A percentile compares a stretch with the other conserved stretches of the same genome.
Evolutionary conservation across 2,329 filamentous ascomycete species (phyloP).

Genomic region (Cordyceps javanica): DNA sequence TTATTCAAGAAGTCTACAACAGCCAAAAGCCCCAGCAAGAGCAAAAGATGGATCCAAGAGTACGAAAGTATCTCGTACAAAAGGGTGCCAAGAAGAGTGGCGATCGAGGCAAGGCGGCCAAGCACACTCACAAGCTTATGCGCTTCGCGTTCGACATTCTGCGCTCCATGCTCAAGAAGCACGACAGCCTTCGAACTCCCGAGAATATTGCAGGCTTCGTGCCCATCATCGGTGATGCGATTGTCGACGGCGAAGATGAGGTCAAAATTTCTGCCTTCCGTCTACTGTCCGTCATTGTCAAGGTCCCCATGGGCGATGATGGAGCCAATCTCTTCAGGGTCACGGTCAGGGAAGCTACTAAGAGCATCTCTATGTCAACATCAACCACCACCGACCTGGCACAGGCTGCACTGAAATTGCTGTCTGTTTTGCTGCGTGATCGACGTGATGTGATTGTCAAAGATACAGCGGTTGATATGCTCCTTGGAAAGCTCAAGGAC

Average conservation of each 20-base stretch:
- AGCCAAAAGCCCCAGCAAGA: slow-evolving; percentile 47
- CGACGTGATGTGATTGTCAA: slow-evolving; percentile 69
- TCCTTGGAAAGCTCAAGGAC: slow-evolving; percentile 75
- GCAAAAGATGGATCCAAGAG: slow-evolving; percentile 53
- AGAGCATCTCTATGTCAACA: slow-evolving; percentile 67
- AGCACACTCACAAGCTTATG: slow-evolving; percentile 80
- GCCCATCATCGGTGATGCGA: slow-evolving; percentile 79
- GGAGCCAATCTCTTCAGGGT: slow-evolving; percentile 61
- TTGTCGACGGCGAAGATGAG: slow-evolving; percentile 82
- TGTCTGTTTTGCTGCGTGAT: slow-evolving; percentile 80
- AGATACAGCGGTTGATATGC: slow-evolving; percentile 73
- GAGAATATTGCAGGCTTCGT: slow-evolving; percentile 80
- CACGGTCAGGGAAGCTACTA: slow-evolving; percentile 79
- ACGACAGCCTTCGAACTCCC: slow-evolving; percentile 72
- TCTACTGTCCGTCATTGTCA: slow-evolving; percentile 77
- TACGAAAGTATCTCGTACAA: slow-evolving; percentile 73
- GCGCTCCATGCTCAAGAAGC: slow-evolving; percentile 77
- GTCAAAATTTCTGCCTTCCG: slow-evolving; percentile 84
- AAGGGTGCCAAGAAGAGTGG: slow-evolving; percentile 70
- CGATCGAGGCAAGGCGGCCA: slow-evolving; percentile 65
- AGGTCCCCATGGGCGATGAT: slow-evolving; percentile 72
- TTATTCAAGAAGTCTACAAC: slow-evolving; percentile 81
- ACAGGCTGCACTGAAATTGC: slow-evolving; percentile 82
- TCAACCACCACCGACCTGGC: slow-evolving; percentile 77
- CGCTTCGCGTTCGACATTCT: slow-evolving; percentile 85